phyloP scores from a whole-genome alignment of 805 yeast genomes.

The Schwanniomyces sp. region DNA sequence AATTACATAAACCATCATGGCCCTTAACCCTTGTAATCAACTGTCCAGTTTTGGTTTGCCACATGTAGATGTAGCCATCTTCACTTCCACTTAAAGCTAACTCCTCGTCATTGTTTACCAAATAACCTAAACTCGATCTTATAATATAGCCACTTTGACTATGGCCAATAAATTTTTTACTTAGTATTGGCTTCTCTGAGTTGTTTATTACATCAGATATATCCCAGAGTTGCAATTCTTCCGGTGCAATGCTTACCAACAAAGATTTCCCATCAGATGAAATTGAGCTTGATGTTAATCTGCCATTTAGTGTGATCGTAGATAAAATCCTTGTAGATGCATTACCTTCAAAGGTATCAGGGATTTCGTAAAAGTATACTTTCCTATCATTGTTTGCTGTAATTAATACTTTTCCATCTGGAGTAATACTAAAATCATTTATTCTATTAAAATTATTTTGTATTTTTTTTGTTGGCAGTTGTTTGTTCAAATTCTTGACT shows the following conservation, averaged over 20 bases:
- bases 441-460: conserved; percentile 46
- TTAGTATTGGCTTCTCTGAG: conserved; percentile 43
- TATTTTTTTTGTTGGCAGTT: conserved; percentile 7
- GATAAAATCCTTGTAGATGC: conserved; percentile 39
- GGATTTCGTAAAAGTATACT: conserved; percentile 60
- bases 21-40: conserved; percentile 61
- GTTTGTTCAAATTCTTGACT: neutral
- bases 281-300: conserved; percentile 63
- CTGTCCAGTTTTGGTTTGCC: conserved; percentile 75
- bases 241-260: conserved; percentile 67
- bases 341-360: conserved; percentile 28
- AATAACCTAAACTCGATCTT: conserved; percentile 75
- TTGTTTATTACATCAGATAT: conserved; percentile 33
- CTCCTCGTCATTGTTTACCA: conserved; percentile 50
- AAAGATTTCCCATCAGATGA: conserved; percentile 54
- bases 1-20: conserved; percentile 64
- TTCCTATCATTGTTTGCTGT: conserved; percentile 64
- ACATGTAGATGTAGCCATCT: conserved; percentile 73
- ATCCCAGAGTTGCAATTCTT: conserved; percentile 83
- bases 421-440: conserved; percentile 66
- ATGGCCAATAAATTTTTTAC: conserved; percentile 70
- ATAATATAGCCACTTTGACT: conserved; percentile 68
- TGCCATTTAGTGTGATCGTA: conserved; percentile 52
- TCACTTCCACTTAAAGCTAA: conserved; percentile 80
- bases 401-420: conserved; percentile 60